Evolutionary conservation across 345 rosid genomes (phyloP).

Genomic region (Acer yangbiense): DNA sequence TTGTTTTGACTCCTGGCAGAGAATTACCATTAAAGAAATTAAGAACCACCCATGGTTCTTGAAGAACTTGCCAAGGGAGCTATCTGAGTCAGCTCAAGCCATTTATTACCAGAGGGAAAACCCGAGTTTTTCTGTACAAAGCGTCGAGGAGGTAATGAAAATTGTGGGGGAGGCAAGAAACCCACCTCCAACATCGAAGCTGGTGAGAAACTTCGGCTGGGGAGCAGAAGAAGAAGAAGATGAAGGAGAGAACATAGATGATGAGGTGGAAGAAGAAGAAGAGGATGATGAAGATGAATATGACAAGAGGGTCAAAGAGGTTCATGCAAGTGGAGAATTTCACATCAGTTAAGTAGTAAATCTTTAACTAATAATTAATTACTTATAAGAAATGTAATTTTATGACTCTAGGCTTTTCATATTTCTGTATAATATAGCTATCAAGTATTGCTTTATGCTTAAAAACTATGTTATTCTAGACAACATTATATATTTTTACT

Average conservation of each 20-base stretch:
- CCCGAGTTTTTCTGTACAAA: conserved; percentile 76
- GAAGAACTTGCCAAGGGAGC: conserved; percentile 91
- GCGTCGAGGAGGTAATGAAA: conserved; percentile 84
- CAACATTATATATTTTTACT: not conserved
- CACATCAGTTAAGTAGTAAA: conserved; percentile 41
- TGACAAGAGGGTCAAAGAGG: conserved; percentile 86
- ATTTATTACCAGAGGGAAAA: conserved; percentile 68
- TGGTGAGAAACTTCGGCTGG: conserved; percentile 70
- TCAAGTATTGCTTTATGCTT: not conserved
- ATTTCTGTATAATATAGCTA: conserved; percentile 19
- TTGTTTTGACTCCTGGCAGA: conserved; percentile 36
- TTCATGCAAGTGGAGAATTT: conserved; percentile 79
- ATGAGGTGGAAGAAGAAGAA: conserved; percentile 52
- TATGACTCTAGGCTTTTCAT: not conserved
- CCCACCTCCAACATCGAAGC: conserved; percentile 53
- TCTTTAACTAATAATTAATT: not conserved
- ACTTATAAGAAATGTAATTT: conserved; percentile 12
- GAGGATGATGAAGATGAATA: conserved; percentile 85
- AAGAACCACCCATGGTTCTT: conserved; percentile 92
- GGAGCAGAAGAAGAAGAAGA: conserved; percentile 58
- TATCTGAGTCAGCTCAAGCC: conserved; percentile 79
- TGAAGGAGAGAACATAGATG: conserved; percentile 58
- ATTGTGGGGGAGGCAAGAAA: conserved; percentile 88
- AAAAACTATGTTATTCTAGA: not conserved
- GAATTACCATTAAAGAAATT: conserved; percentile 78